Conservation (phyloP, 768 basidiomycete genomes). For the Boletus tomentosulus region DNA sequence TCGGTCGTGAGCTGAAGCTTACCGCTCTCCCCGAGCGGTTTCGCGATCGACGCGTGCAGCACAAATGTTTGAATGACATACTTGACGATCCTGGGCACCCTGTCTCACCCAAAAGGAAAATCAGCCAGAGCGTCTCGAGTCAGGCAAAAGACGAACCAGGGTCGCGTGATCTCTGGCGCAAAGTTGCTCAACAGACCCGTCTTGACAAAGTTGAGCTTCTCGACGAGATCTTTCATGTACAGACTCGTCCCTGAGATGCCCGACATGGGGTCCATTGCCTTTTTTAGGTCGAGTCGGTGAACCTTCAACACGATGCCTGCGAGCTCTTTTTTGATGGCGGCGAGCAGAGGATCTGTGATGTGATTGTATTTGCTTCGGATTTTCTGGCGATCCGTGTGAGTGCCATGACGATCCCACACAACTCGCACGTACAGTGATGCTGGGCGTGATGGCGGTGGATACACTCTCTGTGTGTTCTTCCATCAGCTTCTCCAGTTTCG, state of each 20-base stretch:
- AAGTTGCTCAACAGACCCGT: constrained; percentile 72
- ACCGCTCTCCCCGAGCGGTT: constrained; percentile 86
- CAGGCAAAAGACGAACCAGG: constrained; percentile 51
- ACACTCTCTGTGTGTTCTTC: constrained; percentile 38
- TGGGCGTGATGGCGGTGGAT: constrained; percentile 48
- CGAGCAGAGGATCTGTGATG: constrained; percentile 57
- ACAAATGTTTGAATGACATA: constrained; percentile 85
- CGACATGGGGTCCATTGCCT: constrained; percentile 60
- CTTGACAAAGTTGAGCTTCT: constrained; percentile 77
- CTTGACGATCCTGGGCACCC: constrained; percentile 65
- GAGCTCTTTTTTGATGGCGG: constrained; percentile 76
- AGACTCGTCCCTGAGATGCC: constrained; percentile 54
- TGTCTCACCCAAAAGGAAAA: constrained; percentile 21
- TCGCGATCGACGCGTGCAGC: constrained; percentile 88
- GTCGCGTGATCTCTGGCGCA: constrained; percentile 64
- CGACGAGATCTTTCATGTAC: constrained; percentile 84
- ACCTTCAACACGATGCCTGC: constrained; percentile 74
- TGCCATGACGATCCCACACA: not conserved
- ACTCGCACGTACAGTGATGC: constrained; percentile 49
- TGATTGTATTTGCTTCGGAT: constrained; percentile 42
- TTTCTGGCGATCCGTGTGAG: constrained; percentile 15
- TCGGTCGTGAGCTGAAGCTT: constrained; percentile 94
- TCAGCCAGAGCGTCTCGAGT: not conserved
- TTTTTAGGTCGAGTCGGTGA: constrained; percentile 81
- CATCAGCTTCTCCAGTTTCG: constrained; percentile 20